Percentiles rank a stretch among this genome's conserved stretches.
Conservation (phyloP, 2,329 filamentous ascomycete genomes). For the Monosporascus sp. region DNA sequence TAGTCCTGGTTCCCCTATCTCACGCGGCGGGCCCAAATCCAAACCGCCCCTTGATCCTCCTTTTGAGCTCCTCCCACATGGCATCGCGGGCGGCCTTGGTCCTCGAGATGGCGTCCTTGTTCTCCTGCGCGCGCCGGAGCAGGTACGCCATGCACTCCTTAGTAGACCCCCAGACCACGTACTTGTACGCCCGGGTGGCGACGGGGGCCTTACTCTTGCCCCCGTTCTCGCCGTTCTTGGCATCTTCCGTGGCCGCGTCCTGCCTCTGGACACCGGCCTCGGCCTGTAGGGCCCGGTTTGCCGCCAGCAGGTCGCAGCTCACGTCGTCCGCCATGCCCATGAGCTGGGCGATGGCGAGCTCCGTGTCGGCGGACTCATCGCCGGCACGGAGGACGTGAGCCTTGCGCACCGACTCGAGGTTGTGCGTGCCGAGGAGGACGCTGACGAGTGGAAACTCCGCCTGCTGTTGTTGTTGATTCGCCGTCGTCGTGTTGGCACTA, state of each 20-base stretch:
- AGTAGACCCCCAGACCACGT: slow-evolving; percentile 64
- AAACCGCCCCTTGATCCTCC: slow-evolving; percentile 44
- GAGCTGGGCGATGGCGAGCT: slow-evolving; percentile 68
- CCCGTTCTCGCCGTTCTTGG: slow-evolving; percentile 8
- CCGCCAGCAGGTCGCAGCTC: slow-evolving; percentile 54
- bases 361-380: slow-evolving; percentile 34
- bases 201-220: slow-evolving; percentile 3
- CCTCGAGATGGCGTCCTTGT: slow-evolving; percentile 62
- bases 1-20: not conserved
- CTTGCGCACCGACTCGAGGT: slow-evolving; percentile 62
- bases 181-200: slow-evolving; percentile 52
- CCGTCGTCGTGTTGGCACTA: too few species aligned
- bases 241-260: not conserved
- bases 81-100: slow-evolving; percentile 58
- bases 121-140: slow-evolving; percentile 67
- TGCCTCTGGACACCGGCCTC: not conserved
- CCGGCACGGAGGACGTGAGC: slow-evolving; percentile 47
- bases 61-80: slow-evolving; percentile 56
- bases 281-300: not conserved
- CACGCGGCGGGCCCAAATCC: slow-evolving; percentile 12
- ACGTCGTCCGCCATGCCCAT: slow-evolving; percentile 97
- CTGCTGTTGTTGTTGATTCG: slow-evolving; percentile 27
- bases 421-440: slow-evolving; percentile 79
- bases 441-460: slow-evolving; percentile 50
- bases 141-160: slow-evolving; percentile 86